phyloP scores from a whole-genome alignment of 1,284 basidiomycete genomes.

The Moniliophthora roreri region DNA sequence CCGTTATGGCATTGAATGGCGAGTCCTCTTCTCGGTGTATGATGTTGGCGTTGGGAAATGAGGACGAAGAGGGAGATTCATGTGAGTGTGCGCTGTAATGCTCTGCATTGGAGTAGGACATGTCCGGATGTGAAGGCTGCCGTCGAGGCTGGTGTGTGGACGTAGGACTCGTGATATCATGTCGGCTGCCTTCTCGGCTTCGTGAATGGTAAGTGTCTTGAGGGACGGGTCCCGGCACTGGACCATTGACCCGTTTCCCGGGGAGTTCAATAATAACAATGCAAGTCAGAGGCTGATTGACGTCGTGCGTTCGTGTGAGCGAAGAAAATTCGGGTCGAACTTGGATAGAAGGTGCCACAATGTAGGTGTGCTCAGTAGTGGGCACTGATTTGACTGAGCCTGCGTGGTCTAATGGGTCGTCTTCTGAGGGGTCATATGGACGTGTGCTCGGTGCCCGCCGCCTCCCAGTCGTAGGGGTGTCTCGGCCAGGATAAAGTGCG shows the following conservation, averaged over 20 bases:
- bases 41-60: conserved; percentile 2
- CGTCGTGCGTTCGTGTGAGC: conserved; percentile 71
- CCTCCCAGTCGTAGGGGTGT: conserved; percentile 48
- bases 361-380: conserved; percentile 55
- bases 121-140: conserved; percentile 19
- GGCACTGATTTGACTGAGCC: conserved; percentile 49
- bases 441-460: conserved; percentile 23
- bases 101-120: neutral
- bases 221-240: conserved; percentile 60
- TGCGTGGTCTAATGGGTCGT: conserved; percentile 74
- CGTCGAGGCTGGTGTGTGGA: conserved; percentile 22
- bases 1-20: conserved; percentile 76
- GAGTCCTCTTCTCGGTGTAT: conserved; percentile 15
- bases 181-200: conserved; percentile 27
- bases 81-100: conserved; percentile 4
- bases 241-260: conserved; percentile 55
- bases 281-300: conserved; percentile 82
- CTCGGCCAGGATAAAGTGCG: conserved; percentile 66
- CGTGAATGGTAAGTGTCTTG: conserved; percentile 42
- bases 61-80: conserved; percentile 1
- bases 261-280: conserved; percentile 90
- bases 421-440: conserved; percentile 65
- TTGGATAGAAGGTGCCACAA: conserved; percentile 86
- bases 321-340: conserved; percentile 87
- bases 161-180: conserved; percentile 31